Evolutionary conservation across 352 stramenopile species (phyloP).

Genomic region (Globisporangium recalcitrans): DNA sequence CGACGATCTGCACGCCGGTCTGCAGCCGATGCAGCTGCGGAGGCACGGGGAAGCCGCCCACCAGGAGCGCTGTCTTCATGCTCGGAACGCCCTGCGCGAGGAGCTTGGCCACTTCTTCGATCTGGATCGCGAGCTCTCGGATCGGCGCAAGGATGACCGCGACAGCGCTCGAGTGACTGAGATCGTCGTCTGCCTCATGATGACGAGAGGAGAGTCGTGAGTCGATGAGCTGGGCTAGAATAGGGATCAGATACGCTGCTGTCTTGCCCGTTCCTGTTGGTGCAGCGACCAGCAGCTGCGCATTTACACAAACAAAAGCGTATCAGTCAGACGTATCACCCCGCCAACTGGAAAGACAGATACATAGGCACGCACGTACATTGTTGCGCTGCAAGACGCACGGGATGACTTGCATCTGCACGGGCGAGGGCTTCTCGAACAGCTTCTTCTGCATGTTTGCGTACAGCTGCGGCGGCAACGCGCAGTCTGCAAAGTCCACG

Average conservation of each 20-base stretch:
- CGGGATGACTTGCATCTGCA: constrained; percentile 76
- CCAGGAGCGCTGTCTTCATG: constrained; percentile 65
- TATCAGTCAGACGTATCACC: background rate
- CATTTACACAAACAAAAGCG: background rate
- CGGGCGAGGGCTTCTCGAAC: constrained; percentile 44
- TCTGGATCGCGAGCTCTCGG: constrained; percentile 70
- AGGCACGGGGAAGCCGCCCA: constrained; percentile 61
- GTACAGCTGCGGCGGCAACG: constrained; percentile 28
- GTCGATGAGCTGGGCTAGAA: constrained; percentile 34
- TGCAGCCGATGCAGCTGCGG: constrained; percentile 59
- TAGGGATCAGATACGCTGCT: constrained; percentile 54
- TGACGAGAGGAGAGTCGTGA: background rate
- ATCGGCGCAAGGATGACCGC: constrained; percentile 56
- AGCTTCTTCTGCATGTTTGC: constrained; percentile 33
- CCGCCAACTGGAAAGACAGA: background rate
- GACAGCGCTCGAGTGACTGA: constrained; percentile 13
- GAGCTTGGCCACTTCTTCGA: constrained; percentile 52
- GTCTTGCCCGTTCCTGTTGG: constrained; percentile 75
- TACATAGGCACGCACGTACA: constrained; percentile 19
- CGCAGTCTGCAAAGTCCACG: constrained; percentile 18
- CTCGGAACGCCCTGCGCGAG: constrained; percentile 46
- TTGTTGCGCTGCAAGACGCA: constrained; percentile 34
- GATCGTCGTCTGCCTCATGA: too few species aligned
- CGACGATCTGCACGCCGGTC: constrained; percentile 52
- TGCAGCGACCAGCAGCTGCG: constrained; percentile 47